A percentile compares a stretch with the other conserved stretches of the same genome.
phyloP scores from a whole-genome alignment of 768 basidiomycete species.

The Tulasnella sp. region DNA sequence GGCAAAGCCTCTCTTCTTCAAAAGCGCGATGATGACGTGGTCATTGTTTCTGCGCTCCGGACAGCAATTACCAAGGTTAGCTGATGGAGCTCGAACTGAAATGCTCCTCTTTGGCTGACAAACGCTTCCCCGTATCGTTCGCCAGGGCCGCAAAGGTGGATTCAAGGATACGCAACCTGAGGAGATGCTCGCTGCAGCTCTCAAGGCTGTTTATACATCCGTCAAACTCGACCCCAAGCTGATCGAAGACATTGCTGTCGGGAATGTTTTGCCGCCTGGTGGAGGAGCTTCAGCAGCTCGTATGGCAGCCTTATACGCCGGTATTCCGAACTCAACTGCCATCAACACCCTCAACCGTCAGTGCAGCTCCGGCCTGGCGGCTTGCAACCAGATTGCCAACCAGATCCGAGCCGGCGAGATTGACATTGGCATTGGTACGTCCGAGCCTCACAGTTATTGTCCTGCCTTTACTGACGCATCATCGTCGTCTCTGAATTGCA shows the following conservation, averaged over 20 bases:
- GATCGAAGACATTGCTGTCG: slow-evolving; percentile 80
- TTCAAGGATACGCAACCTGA: slow-evolving; percentile 90
- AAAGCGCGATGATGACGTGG: slow-evolving; percentile 81
- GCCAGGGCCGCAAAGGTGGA: slow-evolving; percentile 74
- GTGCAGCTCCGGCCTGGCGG: slow-evolving; percentile 82
- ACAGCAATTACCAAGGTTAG: slow-evolving; percentile 88
- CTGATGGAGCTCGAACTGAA: not conserved
- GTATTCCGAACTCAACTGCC: slow-evolving; percentile 70
- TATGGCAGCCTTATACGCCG: slow-evolving; percentile 82
- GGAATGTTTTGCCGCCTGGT: slow-evolving; percentile 82
- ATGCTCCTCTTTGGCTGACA: not conserved
- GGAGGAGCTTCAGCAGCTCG: slow-evolving; percentile 79
- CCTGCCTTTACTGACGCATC: not conserved
- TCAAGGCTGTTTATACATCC: slow-evolving; percentile 66
- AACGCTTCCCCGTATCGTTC: not conserved
- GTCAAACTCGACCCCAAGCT: slow-evolving; percentile 70
- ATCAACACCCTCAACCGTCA: slow-evolving; percentile 86
- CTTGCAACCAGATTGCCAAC: slow-evolving; percentile 77
- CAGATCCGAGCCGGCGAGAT: slow-evolving; percentile 76
- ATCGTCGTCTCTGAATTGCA: slow-evolving; percentile 32
- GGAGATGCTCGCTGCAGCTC: slow-evolving; percentile 69
- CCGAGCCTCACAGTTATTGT: not conserved
- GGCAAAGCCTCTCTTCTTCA: slow-evolving; percentile 59
- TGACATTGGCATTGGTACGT: slow-evolving; percentile 80
- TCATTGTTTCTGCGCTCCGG: slow-evolving; percentile 82